phyloP scores from a whole-genome alignment of 805 yeast species.

The Zygotorulaspora sp. region DNA sequence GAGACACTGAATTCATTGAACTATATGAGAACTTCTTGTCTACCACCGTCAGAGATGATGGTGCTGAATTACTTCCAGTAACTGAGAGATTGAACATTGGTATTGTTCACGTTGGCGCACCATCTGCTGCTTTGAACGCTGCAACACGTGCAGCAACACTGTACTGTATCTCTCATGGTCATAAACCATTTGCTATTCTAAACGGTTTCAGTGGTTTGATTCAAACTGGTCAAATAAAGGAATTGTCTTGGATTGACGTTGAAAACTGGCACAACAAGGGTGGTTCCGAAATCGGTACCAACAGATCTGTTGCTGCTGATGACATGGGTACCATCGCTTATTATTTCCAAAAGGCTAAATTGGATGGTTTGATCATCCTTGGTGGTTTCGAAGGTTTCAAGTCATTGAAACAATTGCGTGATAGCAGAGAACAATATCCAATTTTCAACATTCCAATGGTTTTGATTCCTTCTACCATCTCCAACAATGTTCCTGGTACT shows the following conservation, averaged over 20 bases:
- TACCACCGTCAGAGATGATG: conserved; percentile 64
- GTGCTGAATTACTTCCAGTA: conserved; percentile 53
- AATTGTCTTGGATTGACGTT: conserved; percentile 76
- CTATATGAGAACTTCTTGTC: conserved; percentile 67
- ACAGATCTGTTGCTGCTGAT: conserved; percentile 75
- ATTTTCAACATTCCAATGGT: conserved; percentile 93
- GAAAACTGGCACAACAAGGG: conserved; percentile 87
- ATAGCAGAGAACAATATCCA: conserved; percentile 75
- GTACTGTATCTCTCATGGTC: conserved; percentile 86
- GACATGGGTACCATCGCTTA: conserved; percentile 91
- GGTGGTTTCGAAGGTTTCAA: conserved; percentile 98
- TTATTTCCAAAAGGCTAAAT: conserved; percentile 80
- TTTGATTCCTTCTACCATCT: conserved; percentile 89
- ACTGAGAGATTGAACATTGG: conserved; percentile 69
- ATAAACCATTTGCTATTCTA: conserved; percentile 81
- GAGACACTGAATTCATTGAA: conserved; percentile 87
- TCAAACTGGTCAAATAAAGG: conserved; percentile 78
- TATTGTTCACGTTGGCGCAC: conserved; percentile 91
- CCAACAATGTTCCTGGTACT: conserved; percentile 98
- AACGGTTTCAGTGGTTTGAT: conserved; percentile 92
- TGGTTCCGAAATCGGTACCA: conserved; percentile 96
- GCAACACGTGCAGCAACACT: conserved; percentile 88
- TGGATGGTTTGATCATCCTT: conserved; percentile 84
- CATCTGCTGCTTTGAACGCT: conserved; percentile 93
- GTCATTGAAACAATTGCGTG: conserved; percentile 74